Conservation (phyloP, 2,329 filamentous ascomycete genomes). For the Botrytis deweyae region DNA sequence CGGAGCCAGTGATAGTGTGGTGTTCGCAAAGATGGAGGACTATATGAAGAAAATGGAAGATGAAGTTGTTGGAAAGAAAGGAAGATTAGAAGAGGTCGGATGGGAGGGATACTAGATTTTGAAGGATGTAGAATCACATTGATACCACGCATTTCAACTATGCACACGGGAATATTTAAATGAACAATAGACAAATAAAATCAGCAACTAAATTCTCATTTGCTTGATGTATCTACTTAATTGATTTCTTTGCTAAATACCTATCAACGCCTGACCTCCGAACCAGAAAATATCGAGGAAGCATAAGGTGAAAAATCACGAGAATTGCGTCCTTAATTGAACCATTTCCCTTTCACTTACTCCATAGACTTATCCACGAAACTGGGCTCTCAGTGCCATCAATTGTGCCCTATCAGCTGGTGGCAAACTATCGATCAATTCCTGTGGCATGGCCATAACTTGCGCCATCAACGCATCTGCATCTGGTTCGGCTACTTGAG, state of each 20-base stretch:
- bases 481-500: slow-evolving; percentile 51
- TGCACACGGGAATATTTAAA: background rate
- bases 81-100: slow-evolving; percentile 54
- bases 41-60: slow-evolving; percentile 66
- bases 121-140: background rate
- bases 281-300: background rate
- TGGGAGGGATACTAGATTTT: slow-evolving; percentile 50
- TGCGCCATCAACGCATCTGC: slow-evolving; percentile 76
- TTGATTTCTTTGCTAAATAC: slow-evolving; percentile 5
- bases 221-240: background rate
- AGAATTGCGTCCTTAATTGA: background rate
- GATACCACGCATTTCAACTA: background rate
- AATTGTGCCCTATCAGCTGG: slow-evolving; percentile 77
- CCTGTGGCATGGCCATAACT: slow-evolving; percentile 76
- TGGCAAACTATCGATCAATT: slow-evolving; percentile 75
- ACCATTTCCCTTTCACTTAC: background rate
- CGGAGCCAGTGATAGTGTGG: slow-evolving; percentile 54
- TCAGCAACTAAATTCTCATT: background rate
- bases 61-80: slow-evolving; percentile 63
- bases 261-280: slow-evolving; percentile 7
- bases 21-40: slow-evolving; percentile 56
- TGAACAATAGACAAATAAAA: background rate
- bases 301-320: background rate
- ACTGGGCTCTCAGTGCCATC: slow-evolving; percentile 62
- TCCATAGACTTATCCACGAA: slow-evolving; percentile 1